Percentiles rank a stretch among this genome's conserved stretches.
phyloP scores from a whole-genome alignment of 805 yeast species.

The Hanseniaspora lindneri region DNA sequence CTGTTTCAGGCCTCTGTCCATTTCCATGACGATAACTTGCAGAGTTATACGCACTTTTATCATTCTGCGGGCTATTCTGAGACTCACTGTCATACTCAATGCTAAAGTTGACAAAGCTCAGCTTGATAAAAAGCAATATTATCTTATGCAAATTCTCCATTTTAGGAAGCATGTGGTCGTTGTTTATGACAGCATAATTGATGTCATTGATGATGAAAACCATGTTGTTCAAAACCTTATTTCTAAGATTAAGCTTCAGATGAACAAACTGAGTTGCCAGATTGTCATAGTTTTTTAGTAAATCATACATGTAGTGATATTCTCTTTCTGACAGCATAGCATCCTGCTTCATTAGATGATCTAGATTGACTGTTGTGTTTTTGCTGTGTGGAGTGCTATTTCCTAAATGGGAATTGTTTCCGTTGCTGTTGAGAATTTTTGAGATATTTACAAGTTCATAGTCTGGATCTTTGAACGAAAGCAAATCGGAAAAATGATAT shows the following conservation, averaged over 20 bases:
- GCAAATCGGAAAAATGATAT: neutral
- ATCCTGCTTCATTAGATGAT: slow-evolving; percentile 14
- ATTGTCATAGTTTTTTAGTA: neutral
- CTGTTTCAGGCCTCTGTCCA: neutral
- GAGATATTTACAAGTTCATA: slow-evolving; percentile 12
- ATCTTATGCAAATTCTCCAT: slow-evolving; percentile 12
- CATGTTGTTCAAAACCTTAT: slow-evolving; percentile 7
- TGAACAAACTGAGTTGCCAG: slow-evolving; percentile 5
- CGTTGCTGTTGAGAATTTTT: slow-evolving; percentile 7
- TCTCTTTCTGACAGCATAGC: slow-evolving; percentile 14
- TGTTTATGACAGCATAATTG: slow-evolving; percentile 13
- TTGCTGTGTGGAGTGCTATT: neutral
- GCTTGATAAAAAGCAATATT: slow-evolving; percentile 8
- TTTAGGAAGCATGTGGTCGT: slow-evolving; percentile 14
- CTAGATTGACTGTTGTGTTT: slow-evolving; percentile 1
- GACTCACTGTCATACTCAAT: slow-evolving; percentile 2
- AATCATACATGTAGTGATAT: slow-evolving; percentile 14
- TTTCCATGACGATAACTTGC: neutral
- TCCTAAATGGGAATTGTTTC: neutral
- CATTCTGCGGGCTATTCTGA: neutral
- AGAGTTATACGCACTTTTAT: neutral
- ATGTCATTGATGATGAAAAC: slow-evolving; percentile 12
- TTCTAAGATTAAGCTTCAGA: neutral
- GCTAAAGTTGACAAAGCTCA: slow-evolving; percentile 1
- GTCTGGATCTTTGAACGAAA: slow-evolving; percentile 3